Conservation (phyloP, 148 eudicot species). For the Arbutus unedo region DNA sequence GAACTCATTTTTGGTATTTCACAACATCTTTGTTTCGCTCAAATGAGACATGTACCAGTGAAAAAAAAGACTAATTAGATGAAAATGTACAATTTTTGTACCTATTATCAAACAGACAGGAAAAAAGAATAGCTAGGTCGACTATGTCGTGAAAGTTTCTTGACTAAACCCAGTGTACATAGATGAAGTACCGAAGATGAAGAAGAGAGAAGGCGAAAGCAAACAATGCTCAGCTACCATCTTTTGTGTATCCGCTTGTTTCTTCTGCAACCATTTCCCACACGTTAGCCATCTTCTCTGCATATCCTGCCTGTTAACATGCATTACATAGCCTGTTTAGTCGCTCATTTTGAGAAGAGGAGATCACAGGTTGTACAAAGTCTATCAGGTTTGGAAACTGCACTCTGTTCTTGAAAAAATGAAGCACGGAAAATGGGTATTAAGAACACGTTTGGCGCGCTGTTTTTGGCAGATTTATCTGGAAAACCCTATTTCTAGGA, state of each 20-base stretch:
- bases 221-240: slow-evolving; percentile 17
- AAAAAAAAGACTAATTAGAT: not conserved
- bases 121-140: not conserved
- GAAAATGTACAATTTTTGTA: not conserved
- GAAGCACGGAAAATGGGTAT: not conserved
- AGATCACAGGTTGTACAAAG: slow-evolving; percentile 1
- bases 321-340: not conserved
- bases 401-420: not conserved
- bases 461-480: not conserved
- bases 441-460: not conserved
- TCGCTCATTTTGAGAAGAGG: slow-evolving; percentile 5
- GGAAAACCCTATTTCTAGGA: not conserved
- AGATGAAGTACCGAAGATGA: slow-evolving; percentile 9
- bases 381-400: not conserved
- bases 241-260: slow-evolving; percentile 58
- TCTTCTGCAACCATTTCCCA: slow-evolving; percentile 93
- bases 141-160: not conserved
- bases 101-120: slow-evolving; percentile 4
- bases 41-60: not conserved
- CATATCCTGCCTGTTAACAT: slow-evolving; percentile 81
- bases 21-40: too few species aligned
- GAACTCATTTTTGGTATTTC: too few species aligned
- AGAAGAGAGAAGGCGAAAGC: not conserved
- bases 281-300: slow-evolving; percentile 84
- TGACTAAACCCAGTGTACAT: not conserved